Percentiles rank a stretch among this genome's conserved stretches.
Conservation (phyloP, 2,329 filamentous ascomycete species). For the Neurospora sp. region DNA sequence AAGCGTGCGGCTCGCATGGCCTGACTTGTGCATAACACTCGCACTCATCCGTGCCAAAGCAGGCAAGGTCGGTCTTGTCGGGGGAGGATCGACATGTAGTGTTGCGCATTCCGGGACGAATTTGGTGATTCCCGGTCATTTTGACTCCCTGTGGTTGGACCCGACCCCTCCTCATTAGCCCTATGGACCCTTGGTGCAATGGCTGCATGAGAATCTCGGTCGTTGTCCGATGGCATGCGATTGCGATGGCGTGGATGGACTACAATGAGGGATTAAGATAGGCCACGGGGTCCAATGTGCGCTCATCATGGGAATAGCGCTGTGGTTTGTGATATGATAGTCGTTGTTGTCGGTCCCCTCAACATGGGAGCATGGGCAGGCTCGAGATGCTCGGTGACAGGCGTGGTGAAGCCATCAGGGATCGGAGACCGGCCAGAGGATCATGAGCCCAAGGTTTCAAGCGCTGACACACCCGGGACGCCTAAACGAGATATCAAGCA, state of each 20-base stretch:
- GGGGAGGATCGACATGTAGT: not conserved
- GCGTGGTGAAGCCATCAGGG: not conserved
- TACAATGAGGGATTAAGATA: conserved; percentile 2
- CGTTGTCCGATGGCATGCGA: not conserved
- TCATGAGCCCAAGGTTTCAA: not conserved
- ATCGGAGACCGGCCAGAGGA: not conserved
- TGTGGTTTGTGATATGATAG: not conserved
- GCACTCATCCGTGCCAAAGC: not conserved
- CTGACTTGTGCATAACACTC: not conserved
- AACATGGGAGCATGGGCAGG: not conserved
- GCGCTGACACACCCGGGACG: not conserved
- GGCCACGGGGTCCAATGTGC: not conserved
- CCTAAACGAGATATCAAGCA: not conserved
- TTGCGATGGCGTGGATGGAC: not conserved
- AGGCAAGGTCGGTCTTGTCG: not conserved
- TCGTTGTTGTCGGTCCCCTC: not conserved
- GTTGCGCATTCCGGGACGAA: not conserved
- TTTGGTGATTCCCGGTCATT: not conserved
- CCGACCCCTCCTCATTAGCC: not conserved
- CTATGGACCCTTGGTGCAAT: not conserved
- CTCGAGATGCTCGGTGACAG: not conserved
- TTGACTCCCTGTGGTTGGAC: not conserved
- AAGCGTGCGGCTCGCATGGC: not conserved
- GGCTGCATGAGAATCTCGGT: not conserved
- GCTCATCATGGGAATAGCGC: not conserved